Percentiles rank a stretch among this genome's conserved stretches.
Conservation (phyloP, 768 basidiomycete species). For the Vararia minispora region DNA sequence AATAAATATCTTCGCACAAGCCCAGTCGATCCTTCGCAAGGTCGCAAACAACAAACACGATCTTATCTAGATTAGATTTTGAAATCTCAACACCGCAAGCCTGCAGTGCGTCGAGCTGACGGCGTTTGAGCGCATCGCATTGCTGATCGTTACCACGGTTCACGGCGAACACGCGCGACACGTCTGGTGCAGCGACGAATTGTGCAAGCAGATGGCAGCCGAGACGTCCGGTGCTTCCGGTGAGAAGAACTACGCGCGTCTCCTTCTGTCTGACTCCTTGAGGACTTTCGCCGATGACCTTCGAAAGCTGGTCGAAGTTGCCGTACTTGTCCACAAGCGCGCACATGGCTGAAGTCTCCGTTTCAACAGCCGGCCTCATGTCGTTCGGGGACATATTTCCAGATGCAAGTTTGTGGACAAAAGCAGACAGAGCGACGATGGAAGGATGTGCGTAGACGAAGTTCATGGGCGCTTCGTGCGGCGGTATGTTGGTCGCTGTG, state of each 20-base stretch:
- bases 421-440: slow-evolving; percentile 20
- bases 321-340: slow-evolving; percentile 31
- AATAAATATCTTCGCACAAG: no score
- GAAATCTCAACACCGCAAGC: no score
- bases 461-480: slow-evolving; percentile 16
- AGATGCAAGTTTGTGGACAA: slow-evolving; percentile 8
- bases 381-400: slow-evolving; percentile 7
- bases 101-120: no score
- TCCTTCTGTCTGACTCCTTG: no score
- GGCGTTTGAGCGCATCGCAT: no score
- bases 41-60: no score
- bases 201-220: slow-evolving; percentile 19
- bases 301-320: slow-evolving; percentile 13
- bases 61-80: no score
- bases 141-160: slow-evolving; percentile 13
- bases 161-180: slow-evolving; percentile 17
- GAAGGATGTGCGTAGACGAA: slow-evolving; percentile 31
- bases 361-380: slow-evolving; percentile 5
- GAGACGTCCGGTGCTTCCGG: slow-evolving; percentile 24
- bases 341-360: slow-evolving; percentile 19
- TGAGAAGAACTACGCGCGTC: slow-evolving; percentile 20
- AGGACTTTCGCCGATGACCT: slow-evolving; percentile 3
- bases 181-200: slow-evolving; percentile 12
- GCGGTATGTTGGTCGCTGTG: slow-evolving; percentile 9
- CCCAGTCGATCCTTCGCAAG: no score